Evolutionary conservation across 2,329 filamentous ascomycete genomes (phyloP).

Genomic region (Chrysoporthe puriensis): DNA sequence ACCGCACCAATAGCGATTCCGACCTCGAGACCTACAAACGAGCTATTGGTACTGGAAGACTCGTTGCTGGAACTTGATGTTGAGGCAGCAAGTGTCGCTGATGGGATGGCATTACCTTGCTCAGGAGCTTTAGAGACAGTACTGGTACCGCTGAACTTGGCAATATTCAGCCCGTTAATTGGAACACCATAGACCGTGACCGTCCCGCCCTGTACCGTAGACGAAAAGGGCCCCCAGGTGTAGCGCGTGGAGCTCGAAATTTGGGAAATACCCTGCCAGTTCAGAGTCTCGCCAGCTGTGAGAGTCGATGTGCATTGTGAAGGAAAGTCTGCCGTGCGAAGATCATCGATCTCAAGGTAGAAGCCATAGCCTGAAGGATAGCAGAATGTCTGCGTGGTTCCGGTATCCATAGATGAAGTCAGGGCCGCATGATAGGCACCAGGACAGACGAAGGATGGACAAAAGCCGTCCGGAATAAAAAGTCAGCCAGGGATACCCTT

Average conservation of each 20-base stretch:
- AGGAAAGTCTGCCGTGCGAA: not conserved
- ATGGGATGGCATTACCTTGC: not conserved
- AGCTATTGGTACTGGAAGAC: not conserved
- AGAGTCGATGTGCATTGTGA: constrained; percentile 2
- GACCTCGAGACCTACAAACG: not conserved
- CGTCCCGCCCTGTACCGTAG: not conserved
- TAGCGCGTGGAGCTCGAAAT: not conserved
- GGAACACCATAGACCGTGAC: not conserved
- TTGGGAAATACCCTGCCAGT: not conserved
- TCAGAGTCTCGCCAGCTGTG: not conserved
- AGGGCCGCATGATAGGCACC: not conserved
- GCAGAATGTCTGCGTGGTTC: not conserved
- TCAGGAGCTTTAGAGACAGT: not conserved
- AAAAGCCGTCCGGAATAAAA: too few relatives aligned
- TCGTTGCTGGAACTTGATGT: not conserved
- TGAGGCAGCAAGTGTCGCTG: not conserved
- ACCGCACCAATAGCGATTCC: not conserved
- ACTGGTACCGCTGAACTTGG: not conserved
- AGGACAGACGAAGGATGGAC: not conserved
- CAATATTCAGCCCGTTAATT: not conserved
- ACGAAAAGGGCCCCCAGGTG: not conserved
- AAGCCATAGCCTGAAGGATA: not conserved
- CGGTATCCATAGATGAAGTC: not conserved
- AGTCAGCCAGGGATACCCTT: too few relatives aligned
- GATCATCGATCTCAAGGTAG: not conserved